Percentiles rank a stretch among this genome's conserved stretches.
Evolutionary conservation across 2,329 filamentous ascomycete genomes (phyloP).

Genomic region (Fusarium veterinarium): DNA sequence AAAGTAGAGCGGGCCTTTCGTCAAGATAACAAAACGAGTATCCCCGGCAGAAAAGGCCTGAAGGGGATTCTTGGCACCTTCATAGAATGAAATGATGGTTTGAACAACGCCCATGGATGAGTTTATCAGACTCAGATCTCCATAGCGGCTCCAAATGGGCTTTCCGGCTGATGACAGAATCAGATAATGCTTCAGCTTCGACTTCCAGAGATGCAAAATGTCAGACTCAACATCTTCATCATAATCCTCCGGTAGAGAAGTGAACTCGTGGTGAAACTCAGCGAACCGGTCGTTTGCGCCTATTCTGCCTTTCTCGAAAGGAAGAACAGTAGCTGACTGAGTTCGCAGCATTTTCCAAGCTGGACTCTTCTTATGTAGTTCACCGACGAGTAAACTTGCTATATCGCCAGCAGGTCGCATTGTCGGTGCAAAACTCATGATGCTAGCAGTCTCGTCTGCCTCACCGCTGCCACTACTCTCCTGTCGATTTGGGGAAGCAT

Average conservation of each 20-base stretch:
- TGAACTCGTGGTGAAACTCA: constrained; percentile 82
- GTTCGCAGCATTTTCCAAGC: constrained; percentile 76
- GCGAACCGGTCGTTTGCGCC: constrained; percentile 65
- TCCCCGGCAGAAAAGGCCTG: constrained; percentile 88
- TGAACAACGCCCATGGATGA: constrained; percentile 95
- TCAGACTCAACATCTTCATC: constrained; percentile 60
- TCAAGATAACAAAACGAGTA: constrained; percentile 85
- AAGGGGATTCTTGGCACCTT: constrained; percentile 80
- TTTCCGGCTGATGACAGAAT: constrained; percentile 97
- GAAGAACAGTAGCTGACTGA: constrained; percentile 68
- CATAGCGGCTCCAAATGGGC: constrained; percentile 95
- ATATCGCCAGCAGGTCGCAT: constrained; percentile 75
- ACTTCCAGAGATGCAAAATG: constrained; percentile 81
- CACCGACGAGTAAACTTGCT: constrained; percentile 83
- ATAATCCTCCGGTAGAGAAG: constrained; percentile 71
- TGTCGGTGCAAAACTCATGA: constrained; percentile 74
- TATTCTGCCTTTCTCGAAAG: constrained; percentile 66
- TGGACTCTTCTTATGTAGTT: constrained; percentile 72
- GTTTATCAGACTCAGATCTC: constrained; percentile 89
- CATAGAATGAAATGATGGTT: constrained; percentile 97
- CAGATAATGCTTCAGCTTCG: constrained; percentile 96
- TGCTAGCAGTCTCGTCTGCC: constrained; percentile 71
- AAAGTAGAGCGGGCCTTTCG: constrained; percentile 88
- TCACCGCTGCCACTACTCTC: constrained; percentile 56
- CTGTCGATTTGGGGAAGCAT: constrained; percentile 52